phyloP scores from a whole-genome alignment of 2,329 filamentous ascomycete genomes.

The Claviceps citrina region DNA sequence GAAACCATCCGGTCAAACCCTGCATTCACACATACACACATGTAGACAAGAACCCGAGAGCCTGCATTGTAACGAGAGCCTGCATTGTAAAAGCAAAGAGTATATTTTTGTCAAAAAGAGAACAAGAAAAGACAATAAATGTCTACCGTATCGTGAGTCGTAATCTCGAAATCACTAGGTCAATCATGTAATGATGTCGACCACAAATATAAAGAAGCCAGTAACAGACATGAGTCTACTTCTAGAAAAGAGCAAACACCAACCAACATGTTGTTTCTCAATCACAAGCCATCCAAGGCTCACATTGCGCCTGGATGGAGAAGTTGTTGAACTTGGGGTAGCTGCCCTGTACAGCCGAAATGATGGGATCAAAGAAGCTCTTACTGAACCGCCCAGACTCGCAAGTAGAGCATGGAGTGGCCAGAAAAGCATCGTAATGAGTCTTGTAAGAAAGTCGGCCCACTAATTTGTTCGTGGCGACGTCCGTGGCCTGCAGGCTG shows the following conservation, averaged over 20 bases:
- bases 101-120: constrained; percentile 5
- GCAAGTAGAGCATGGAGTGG: constrained; percentile 21
- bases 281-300: constrained; percentile 23
- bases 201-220: constrained; percentile 2
- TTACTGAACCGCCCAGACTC: constrained; percentile 21
- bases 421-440: constrained; percentile 22
- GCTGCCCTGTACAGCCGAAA: constrained; percentile 22
- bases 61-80: not conserved
- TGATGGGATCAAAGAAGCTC: constrained; percentile 22
- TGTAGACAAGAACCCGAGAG: not conserved
- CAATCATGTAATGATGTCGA: constrained; percentile 5
- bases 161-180: constrained; percentile 6
- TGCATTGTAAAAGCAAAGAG: constrained; percentile 3
- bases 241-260: constrained; percentile 3
- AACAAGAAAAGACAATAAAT: constrained; percentile 6
- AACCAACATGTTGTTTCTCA: constrained; percentile 7
- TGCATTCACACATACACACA: too few species aligned
- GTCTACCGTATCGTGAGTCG: constrained; percentile 8
- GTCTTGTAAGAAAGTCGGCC: constrained; percentile 23
- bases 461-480: constrained; percentile 17
- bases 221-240: constrained; percentile 1
- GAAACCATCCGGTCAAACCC: too few species aligned
- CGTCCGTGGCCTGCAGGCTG: constrained; percentile 19
- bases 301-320: constrained; percentile 22
- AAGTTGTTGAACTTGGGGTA: constrained; percentile 25